phyloP scores from a whole-genome alignment of 2,329 filamentous ascomycete genomes.

The Colletotrichum scovillei region DNA sequence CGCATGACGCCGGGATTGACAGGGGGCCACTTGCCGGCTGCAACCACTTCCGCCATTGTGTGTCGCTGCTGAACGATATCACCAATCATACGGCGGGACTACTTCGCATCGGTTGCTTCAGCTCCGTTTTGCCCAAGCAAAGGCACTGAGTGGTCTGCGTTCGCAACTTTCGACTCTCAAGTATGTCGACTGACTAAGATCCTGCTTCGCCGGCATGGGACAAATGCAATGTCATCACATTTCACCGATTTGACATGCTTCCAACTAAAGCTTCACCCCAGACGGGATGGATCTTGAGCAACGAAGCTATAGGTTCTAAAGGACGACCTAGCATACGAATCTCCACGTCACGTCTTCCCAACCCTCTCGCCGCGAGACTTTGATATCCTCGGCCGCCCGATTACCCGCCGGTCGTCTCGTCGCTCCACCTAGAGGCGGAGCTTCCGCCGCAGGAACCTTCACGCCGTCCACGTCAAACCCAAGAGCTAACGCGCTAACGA shows the following conservation, averaged over 20 bases:
- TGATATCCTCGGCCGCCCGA: slow-evolving; percentile 21
- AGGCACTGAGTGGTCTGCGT: background rate
- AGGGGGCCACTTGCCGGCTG: slow-evolving; percentile 10
- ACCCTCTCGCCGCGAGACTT: slow-evolving; percentile 35
- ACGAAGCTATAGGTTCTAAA: background rate
- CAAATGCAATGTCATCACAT: background rate
- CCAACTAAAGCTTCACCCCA: background rate
- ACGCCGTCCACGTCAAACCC: slow-evolving; percentile 40
- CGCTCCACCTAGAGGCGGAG: slow-evolving; percentile 26
- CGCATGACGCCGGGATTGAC: slow-evolving; percentile 21
- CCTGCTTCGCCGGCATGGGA: no score
- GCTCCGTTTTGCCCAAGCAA: background rate
- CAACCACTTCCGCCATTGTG: slow-evolving; percentile 20
- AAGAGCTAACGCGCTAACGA: slow-evolving; percentile 37
- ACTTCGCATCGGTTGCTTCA: background rate
- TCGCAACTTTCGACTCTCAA: background rate
- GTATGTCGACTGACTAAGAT: background rate
- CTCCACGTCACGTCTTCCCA: slow-evolving; percentile 42
- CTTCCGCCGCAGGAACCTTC: slow-evolving; percentile 27
- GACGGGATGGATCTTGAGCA: background rate
- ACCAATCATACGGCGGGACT: background rate
- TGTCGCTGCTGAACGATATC: background rate
- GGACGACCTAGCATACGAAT: slow-evolving; percentile 16
- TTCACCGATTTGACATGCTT: background rate
- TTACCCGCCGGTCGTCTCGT: slow-evolving; percentile 26